Percentiles rank a stretch among this genome's conserved stretches.
phyloP scores from a whole-genome alignment of 345 rosid genomes.

The Fremontodendron californicum region DNA sequence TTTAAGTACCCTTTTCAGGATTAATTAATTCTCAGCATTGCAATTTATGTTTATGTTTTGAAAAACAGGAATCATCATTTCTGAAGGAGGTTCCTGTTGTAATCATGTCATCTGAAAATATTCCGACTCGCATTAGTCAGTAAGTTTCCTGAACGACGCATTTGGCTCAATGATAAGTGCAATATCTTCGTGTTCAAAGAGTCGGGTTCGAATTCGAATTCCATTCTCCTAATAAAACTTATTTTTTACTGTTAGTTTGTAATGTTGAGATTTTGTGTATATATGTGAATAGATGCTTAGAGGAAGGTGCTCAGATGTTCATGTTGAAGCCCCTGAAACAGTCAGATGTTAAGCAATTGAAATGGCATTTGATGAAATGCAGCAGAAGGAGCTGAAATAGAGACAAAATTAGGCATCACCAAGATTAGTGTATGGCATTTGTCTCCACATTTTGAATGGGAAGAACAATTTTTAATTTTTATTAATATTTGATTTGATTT shows the following conservation, averaged over 20 bases:
- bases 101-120: constrained; percentile 76
- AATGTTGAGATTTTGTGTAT: background rate
- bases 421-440: too few relatives aligned
- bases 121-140: constrained; percentile 64
- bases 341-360: constrained; percentile 63
- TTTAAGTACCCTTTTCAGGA: background rate
- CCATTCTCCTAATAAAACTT: too few relatives aligned
- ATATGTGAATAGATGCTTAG: constrained; percentile 46
- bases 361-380: constrained; percentile 42
- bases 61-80: constrained; percentile 56
- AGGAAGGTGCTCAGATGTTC: constrained; percentile 86
- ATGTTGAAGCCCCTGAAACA: constrained; percentile 78
- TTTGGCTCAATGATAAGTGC: too few relatives aligned
- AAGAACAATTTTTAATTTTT: too few relatives aligned
- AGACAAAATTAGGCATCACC: too few relatives aligned
- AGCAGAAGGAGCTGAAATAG: constrained; percentile 21
- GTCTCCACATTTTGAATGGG: too few relatives aligned
- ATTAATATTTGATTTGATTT: too few relatives aligned
- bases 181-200: too few relatives aligned
- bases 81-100: constrained; percentile 81
- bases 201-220: too few relatives aligned
- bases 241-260: too few relatives aligned
- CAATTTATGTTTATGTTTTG: background rate
- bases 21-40: background rate
- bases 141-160: constrained; percentile 26